phyloP scores from a whole-genome alignment of 2,329 filamentous ascomycete species.

The Calonectria montana region DNA sequence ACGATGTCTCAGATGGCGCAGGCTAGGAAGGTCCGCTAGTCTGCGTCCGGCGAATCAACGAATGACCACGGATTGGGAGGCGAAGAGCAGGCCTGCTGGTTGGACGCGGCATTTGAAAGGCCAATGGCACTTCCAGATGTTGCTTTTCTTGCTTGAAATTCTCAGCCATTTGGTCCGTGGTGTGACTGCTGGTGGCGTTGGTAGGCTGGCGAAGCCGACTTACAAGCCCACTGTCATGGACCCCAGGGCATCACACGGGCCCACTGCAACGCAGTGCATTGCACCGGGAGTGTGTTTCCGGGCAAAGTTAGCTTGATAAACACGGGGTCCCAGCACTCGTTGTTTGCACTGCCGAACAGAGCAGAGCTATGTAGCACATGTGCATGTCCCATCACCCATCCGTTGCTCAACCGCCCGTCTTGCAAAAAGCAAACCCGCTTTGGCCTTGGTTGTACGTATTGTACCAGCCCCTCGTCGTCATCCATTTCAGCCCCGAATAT shows the following conservation, averaged over 20 bases:
- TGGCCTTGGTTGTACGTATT: neutral
- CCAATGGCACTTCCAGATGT: neutral
- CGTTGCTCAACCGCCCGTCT: too few relatives aligned
- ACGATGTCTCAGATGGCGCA: neutral
- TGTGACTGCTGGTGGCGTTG: neutral
- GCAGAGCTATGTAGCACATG: too few relatives aligned
- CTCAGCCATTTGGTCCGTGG: neutral
- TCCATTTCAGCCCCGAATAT: neutral
- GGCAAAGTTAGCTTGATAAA: too few relatives aligned
- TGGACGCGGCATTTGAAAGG: neutral
- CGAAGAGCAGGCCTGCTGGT: neutral
- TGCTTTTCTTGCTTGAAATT: neutral
- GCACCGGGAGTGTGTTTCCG: too few relatives aligned
- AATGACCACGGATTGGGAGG: neutral
- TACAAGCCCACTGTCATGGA: neutral
- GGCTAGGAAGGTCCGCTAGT: neutral
- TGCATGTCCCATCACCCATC: too few relatives aligned
- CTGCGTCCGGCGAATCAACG: conserved; percentile 3
- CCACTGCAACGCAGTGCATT: neutral
- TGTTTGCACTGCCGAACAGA: too few relatives aligned
- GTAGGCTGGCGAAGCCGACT: neutral
- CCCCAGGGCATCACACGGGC: neutral
- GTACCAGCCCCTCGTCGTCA: neutral
- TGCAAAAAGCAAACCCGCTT: neutral
- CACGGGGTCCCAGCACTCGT: too few relatives aligned